Evolutionary conservation across 1,284 basidiomycete species (phyloP).

Genomic region (Cryptococcus amylolentus): DNA sequence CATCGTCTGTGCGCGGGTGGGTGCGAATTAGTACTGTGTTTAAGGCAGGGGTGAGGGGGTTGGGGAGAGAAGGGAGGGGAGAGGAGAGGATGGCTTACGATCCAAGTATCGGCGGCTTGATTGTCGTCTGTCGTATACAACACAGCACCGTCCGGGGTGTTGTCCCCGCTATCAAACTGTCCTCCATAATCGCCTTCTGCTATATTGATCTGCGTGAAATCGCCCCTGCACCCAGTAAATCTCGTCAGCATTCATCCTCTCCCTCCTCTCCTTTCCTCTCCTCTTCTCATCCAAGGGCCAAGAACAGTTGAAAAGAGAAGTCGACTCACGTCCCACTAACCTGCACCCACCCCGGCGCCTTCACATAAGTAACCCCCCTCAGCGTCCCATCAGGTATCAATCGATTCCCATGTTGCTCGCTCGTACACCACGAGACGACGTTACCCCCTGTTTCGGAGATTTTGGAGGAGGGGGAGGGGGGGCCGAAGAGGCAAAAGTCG

Average conservation of each 20-base stretch:
- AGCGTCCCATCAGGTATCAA: slow-evolving; percentile 37
- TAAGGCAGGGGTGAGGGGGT: too few species aligned
- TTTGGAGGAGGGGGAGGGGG: slow-evolving; percentile 12
- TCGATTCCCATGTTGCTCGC: slow-evolving; percentile 23
- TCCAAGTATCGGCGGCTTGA: slow-evolving; percentile 25
- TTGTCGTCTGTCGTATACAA: slow-evolving; percentile 18
- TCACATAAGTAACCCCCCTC: slow-evolving; percentile 38
- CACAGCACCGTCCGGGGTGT: slow-evolving; percentile 25
- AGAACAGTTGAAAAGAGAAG: background rate
- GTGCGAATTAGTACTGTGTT: background rate
- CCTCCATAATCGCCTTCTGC: slow-evolving; percentile 32
- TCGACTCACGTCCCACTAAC: slow-evolving; percentile 34
- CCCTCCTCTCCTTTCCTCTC: background rate
- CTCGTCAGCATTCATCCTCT: background rate
- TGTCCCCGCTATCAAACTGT: slow-evolving; percentile 28
- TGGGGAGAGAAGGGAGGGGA: background rate
- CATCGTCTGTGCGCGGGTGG: slow-evolving; percentile 20
- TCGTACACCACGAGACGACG: slow-evolving; percentile 35
- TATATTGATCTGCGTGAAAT: slow-evolving; percentile 40
- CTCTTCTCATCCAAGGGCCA: too few species aligned
- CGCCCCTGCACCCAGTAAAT: slow-evolving; percentile 17
- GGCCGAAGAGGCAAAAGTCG: slow-evolving; percentile 38
- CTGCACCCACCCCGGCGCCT: slow-evolving; percentile 31
- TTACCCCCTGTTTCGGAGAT: slow-evolving; percentile 17
- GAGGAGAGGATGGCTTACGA: slow-evolving; percentile 21